Base-by-base conservation (phyloP, 306 rosid species). In the Gastrolobium bilobum region DNA sequence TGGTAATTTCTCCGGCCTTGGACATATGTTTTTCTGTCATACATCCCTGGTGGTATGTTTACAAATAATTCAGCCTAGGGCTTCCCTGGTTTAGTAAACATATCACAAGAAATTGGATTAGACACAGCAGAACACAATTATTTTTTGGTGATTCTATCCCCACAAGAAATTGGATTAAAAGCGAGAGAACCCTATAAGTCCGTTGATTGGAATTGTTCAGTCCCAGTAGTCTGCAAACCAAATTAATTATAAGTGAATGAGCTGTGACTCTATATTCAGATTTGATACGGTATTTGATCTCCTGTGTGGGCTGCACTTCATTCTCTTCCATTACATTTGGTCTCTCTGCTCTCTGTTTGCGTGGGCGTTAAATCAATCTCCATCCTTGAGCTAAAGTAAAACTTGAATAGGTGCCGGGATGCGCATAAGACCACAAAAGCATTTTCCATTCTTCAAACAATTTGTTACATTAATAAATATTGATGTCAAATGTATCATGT, bases 1-100 rank as follows among this genome's bases (percentile, higher is more conserved):
- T 92, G 98, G 98, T 94, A 89, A 80, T 75, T 53, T 57, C 72
- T 34, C 42, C 30, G 34, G 80, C 38, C 51, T 46, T 37, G 26
- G 1, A 20, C 26, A 20, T 63, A 34, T 61, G 11, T 38, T 64
- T 47, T 79, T 54, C 43, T 60, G 46, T 37, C 15, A 31, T 7
- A 46, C 33, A 7, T 63, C 14, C 40, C 42, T 51, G 67, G 2
- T 51, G 67, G 2, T 15, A 50, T 68, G 30, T 53, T 80, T 71
- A 34, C 26, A n/a, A 9, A 53, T 56, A 65, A 13, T 64, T 77
- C 44, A 11, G 5, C 13, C 10, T 8, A 13, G 20, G n/a, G 57
- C 3, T 29, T 14, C 30, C 63, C 3, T 10, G 40, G 51, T 62
- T 14, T 75, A 2, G 43, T 34, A 15, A 62, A 15, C 30, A 51